These are phyloP conservation scores for Trichophyton simii DNA, from an alignment of 2,329 filamentous ascomycete species.

Conservation along the genomic window DNA sequence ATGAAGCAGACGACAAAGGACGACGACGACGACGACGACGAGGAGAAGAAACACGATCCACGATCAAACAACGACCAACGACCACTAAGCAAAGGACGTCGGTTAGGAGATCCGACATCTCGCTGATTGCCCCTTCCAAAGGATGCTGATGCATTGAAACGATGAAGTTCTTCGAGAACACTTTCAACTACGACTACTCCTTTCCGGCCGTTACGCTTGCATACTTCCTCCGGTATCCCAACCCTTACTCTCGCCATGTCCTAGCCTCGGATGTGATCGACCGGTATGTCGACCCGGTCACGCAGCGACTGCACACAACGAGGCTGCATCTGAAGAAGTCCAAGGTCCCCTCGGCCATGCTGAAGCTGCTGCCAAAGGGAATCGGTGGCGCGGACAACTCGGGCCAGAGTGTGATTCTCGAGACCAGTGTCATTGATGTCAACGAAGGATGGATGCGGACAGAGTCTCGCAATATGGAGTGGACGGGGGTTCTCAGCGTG, in stretches of 20 bases:
- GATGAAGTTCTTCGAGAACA: conserved; percentile 43
- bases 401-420: conserved; percentile 51
- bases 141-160: conserved; percentile 19
- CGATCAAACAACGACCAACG: not conserved
- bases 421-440: conserved; percentile 49
- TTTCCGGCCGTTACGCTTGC: conserved; percentile 54
- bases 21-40: not conserved
- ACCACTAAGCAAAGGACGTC: not conserved
- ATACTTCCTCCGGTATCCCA: conserved; percentile 57
- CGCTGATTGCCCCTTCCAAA: not conserved
- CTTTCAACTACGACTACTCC: conserved; percentile 51
- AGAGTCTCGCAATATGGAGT: conserved; percentile 52
- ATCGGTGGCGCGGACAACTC: conserved; percentile 46
- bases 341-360: conserved; percentile 48
- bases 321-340: conserved; percentile 52
- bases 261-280: conserved; percentile 54
- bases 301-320: conserved; percentile 48
- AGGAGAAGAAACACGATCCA: not conserved
- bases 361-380: conserved; percentile 49
- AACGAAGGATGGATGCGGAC: conserved; percentile 55
- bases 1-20: not conserved
- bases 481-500: conserved; percentile 52
- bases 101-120: not conserved
- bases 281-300: conserved; percentile 47
- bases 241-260: conserved; percentile 54